Evolutionary conservation across 306 rosid genomes (phyloP).

Genomic region (Medicago ruthenica): DNA sequence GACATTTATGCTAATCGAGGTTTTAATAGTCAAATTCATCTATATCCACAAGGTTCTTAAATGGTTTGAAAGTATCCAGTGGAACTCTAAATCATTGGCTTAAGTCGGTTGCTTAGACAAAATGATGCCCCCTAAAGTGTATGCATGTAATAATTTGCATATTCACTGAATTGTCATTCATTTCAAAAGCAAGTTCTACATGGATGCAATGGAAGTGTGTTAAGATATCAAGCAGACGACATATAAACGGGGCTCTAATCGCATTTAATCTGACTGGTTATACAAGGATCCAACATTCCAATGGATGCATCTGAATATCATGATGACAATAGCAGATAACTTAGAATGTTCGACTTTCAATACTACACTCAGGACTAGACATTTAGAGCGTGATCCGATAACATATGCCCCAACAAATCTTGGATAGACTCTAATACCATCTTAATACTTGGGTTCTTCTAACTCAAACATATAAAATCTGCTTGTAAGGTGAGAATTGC

Average conservation of each 20-base stretch:
- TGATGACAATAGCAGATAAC: background rate
- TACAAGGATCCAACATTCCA: background rate
- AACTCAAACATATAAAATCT: background rate
- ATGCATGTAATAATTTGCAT: too few relatives aligned
- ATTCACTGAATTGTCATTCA: background rate
- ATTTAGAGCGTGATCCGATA: background rate
- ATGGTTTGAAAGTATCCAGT: background rate
- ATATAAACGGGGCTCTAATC: background rate
- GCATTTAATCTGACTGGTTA: background rate
- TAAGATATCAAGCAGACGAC: background rate
- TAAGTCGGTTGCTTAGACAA: background rate
- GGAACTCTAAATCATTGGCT: background rate
- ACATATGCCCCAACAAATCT: background rate
- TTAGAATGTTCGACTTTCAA: background rate
- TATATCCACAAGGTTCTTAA: background rate
- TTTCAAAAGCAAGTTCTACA: background rate
- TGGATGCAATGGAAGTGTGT: background rate
- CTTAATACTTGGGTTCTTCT: background rate
- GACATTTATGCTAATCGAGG: background rate
- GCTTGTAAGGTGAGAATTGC: background rate
- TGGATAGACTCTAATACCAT: background rate
- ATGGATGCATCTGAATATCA: slow-evolving; percentile 1
- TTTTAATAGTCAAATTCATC: background rate
- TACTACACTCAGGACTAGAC: background rate
- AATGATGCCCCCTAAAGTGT: background rate